Conservation (phyloP, 257 asterid genomes). For the Schizonepeta tenuifolia region DNA sequence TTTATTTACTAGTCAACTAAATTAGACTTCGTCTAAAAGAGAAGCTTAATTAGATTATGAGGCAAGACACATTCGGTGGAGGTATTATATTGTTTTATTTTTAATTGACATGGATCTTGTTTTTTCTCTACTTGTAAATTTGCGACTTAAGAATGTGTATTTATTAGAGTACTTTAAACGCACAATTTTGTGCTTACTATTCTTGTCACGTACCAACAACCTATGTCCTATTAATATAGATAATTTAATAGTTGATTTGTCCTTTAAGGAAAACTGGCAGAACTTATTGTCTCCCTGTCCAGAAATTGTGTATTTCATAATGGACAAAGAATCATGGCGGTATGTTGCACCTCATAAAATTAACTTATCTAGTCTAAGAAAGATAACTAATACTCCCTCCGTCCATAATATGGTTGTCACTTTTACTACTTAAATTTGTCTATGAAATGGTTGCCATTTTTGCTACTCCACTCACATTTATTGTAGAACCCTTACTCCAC, state of each 20-base stretch:
- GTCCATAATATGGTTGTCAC: no score
- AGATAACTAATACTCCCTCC: no score
- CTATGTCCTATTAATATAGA: slow-evolving; percentile 14
- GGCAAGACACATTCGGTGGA: slow-evolving; percentile 19
- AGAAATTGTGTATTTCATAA: slow-evolving; percentile 25
- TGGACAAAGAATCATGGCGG: slow-evolving; percentile 34
- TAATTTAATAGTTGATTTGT: background rate
- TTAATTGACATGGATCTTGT: slow-evolving; percentile 8
- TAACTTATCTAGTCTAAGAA: slow-evolving; percentile 23
- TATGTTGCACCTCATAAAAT: slow-evolving; percentile 27
- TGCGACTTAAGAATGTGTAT: background rate
- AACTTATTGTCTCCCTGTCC: slow-evolving; percentile 39
- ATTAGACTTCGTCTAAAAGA: no score
- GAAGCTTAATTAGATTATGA: background rate
- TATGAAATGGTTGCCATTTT: no score
- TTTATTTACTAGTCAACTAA: no score
- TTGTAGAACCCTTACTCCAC: no score
- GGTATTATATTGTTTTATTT: slow-evolving; percentile 5
- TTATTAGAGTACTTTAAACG: slow-evolving; percentile 8
- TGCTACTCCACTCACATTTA: no score
- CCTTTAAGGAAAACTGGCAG: slow-evolving; percentile 22
- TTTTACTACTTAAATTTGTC: no score
- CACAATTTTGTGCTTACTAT: background rate
- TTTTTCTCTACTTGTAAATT: background rate
- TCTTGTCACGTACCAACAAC: slow-evolving; percentile 38